Conservation (phyloP, 73 alveolate genomes). For the Paramecium sexaurelia region DNA sequence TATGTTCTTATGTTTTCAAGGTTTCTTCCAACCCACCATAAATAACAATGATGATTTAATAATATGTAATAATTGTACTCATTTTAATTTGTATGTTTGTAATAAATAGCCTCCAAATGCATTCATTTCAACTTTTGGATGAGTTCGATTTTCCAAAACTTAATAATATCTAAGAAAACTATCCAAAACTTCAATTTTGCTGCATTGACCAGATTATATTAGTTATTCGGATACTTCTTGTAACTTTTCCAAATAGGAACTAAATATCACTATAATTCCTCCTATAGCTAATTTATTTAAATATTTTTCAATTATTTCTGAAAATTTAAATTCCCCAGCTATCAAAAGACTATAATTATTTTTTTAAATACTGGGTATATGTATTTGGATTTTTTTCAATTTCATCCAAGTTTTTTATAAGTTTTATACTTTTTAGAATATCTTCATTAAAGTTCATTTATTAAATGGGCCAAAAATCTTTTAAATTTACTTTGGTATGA, state of each 20-base stretch:
- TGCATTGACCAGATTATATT: not conserved
- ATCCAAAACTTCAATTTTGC: slow-evolving; percentile 10
- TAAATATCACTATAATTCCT: not conserved
- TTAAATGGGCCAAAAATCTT: not conserved
- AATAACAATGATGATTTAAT: slow-evolving; percentile 25
- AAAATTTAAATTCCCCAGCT: slow-evolving; percentile 6
- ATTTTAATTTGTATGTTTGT: slow-evolving; percentile 17
- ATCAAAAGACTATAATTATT: slow-evolving; percentile 8
- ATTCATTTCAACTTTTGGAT: slow-evolving; percentile 50
- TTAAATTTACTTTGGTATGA: not conserved
- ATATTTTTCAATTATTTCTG: slow-evolving; percentile 7
- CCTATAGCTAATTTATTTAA: not conserved
- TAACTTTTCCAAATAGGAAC: slow-evolving; percentile 24
- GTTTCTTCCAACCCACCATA: slow-evolving; percentile 27
- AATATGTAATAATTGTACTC: slow-evolving; percentile 29
- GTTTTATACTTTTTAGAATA: not conserved
- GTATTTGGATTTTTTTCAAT: not conserved
- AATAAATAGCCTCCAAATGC: slow-evolving; percentile 55
- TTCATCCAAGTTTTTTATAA: not conserved
- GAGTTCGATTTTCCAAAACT: slow-evolving; percentile 49
- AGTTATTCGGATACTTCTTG: not conserved
- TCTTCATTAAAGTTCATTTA: slow-evolving; percentile 14
- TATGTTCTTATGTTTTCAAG: slow-evolving; percentile 2
- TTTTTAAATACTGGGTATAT: not conserved
- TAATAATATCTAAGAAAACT: not conserved